These are phyloP conservation scores for Haplosporangium gracile DNA, from an alignment of 192 early-diverging fungal genomes.

Conservation along the genomic window DNA sequence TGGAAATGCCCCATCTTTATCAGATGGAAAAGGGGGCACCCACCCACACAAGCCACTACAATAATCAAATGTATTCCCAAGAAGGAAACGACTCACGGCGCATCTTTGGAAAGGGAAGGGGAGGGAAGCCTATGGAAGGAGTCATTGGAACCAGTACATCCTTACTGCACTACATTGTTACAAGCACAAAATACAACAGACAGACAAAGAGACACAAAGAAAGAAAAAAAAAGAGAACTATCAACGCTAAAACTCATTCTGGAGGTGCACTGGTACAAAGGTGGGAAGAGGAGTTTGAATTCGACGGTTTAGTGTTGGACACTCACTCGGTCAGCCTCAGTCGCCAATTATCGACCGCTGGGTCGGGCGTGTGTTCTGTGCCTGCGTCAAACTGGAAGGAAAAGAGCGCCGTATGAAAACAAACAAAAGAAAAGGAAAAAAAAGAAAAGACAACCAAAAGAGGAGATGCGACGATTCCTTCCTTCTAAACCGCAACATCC, in stretches of 20 bases:
- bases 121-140: background rate
- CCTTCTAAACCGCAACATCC: background rate
- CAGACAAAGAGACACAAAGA: too few relatives aligned
- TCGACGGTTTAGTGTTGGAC: background rate
- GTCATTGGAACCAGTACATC: background rate
- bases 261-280: background rate
- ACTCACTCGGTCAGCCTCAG: background rate
- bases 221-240: background rate
- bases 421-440: constrained; percentile 16
- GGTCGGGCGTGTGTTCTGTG: background rate
- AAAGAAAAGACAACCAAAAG: constrained; percentile 7
- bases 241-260: background rate
- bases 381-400: background rate
- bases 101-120: background rate
- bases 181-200: background rate
- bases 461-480: constrained; percentile 1
- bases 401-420: background rate
- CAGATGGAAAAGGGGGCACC: background rate
- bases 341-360: too few relatives aligned
- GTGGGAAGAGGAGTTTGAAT: constrained; percentile 2
- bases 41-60: background rate
- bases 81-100: constrained; percentile 3
- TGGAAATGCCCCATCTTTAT: background rate
- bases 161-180: background rate
- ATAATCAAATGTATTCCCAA: background rate